phyloP scores from a whole-genome alignment of 1,284 basidiomycete genomes.

The Hymenochaete sp. region DNA sequence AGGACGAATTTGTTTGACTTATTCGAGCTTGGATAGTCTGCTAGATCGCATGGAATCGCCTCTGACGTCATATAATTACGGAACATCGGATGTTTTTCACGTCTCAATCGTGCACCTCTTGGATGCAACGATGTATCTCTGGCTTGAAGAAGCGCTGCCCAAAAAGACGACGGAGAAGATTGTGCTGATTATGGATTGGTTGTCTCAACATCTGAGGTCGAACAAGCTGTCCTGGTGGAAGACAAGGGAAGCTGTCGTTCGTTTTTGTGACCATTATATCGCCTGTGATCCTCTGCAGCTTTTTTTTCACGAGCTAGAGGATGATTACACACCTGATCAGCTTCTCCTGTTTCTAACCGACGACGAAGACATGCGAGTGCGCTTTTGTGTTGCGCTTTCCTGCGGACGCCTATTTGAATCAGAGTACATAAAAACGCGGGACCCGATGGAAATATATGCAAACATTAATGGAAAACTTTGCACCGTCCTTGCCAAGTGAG shows the following conservation, averaged over 20 bases:
- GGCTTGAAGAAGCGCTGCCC: slow-evolving; percentile 37
- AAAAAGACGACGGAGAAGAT: slow-evolving; percentile 39
- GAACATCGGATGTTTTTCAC: slow-evolving; percentile 46
- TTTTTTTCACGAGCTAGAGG: slow-evolving; percentile 36
- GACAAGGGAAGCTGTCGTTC: slow-evolving; percentile 54
- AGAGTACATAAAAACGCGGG: slow-evolving; percentile 24
- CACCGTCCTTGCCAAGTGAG: slow-evolving; percentile 40
- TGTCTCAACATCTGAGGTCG: slow-evolving; percentile 37
- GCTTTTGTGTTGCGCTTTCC: slow-evolving; percentile 65
- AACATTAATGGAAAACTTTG: slow-evolving; percentile 37
- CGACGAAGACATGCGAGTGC: slow-evolving; percentile 81
- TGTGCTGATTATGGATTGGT: slow-evolving; percentile 42
- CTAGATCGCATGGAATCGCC: slow-evolving; percentile 47
- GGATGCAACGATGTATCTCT: slow-evolving; percentile 54
- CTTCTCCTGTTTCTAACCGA: slow-evolving; percentile 58
- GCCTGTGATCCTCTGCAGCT: slow-evolving; percentile 45
- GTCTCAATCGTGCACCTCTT: slow-evolving; percentile 55
- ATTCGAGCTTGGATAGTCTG: slow-evolving; percentile 43
- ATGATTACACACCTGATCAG: slow-evolving; percentile 34
- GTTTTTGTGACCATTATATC: slow-evolving; percentile 63
- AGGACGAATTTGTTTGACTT: slow-evolving; percentile 46
- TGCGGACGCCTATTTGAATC: slow-evolving; percentile 53
- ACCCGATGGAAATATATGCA: slow-evolving; percentile 36
- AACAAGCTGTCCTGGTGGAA: slow-evolving; percentile 55
- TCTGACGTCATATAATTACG: slow-evolving; percentile 49